Base-by-base conservation (phyloP, 768 basidiomycete genomes). In the Pulveroboletus frians region DNA sequence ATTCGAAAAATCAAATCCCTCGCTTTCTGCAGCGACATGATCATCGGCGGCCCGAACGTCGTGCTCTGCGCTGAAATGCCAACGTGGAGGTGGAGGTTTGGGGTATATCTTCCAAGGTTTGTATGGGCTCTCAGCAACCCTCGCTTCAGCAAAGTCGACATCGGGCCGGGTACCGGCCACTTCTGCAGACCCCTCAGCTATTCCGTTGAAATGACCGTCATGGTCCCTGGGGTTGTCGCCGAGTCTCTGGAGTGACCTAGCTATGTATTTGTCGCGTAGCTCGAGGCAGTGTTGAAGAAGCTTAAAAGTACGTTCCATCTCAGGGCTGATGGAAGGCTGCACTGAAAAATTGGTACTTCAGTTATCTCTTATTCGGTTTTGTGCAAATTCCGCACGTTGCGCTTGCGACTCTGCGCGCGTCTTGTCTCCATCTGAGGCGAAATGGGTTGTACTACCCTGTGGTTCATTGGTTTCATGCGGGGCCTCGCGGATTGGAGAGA, bases 171-270 rank as follows among this genome's bases (percentile, higher is more conserved):
- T 76, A 9, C 89, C 83, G 20, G 77, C 76, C 3, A 88, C 81
- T 44, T 81, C 83, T 0, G 82, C 76, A 55, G 75, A 64, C 35
- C 77, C 75, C 52, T 83, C 74, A n/a, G 76, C 72, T 50, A 94
- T 71, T 13, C 88, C 85, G 4, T 72, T 70, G 62, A 94, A 93
- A 11, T 72, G 57, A 0, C 83, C 88, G 56, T 98, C 96, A 65
- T 94, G 81, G 67, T 98, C 92, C 53, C 80, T 77, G 0, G 96
- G 96, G 66, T 98, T 89, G 69, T 98, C 96, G 3, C 95, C 96
- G 3, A 98, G 80, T 46, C 92, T 78, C 65, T 99, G 96, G 4
- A 84, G 78, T 1, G 94, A 97, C 51, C 80, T 79, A 6, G 73
- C 56, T 72, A 96, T 93, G 72, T 97, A 99, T 70, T 97, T 98